Evolutionary conservation across 1,284 basidiomycete species (phyloP), one percentile per base, ranked within the genome.

Genomic region (Trichosporon ovoides): DNA sequence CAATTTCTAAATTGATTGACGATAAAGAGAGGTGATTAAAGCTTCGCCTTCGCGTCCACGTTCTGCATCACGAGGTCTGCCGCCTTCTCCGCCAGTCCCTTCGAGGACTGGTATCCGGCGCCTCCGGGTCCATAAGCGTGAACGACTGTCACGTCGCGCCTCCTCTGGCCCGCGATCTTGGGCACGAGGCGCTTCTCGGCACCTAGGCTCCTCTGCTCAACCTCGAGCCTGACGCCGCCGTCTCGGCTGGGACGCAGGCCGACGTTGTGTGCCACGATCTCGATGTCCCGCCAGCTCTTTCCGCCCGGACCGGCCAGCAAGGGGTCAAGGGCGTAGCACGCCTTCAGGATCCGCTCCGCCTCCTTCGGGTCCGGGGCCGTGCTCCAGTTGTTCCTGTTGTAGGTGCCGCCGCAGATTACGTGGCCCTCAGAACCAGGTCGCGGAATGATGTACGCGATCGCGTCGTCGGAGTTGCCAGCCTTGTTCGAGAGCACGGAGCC

Each of bases 231-330:
- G 7, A 87, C 77, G 0, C 88, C 88, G 22, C 84, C 85, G 43
- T 81, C 82, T 56, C 89, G 79, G 3, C 79, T 83, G 0, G 89
- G 89, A 12, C 89, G 79, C 37, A 90, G 75, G 0, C 88, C 89
- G 53, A 85, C 85, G 62, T 84, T 84, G 70, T 85, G 84, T 13
- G 75, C 73, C 24, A 85, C 70, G 20, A 87, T 78, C 58, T 81
- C 81, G 54, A 81, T 79, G 34, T 76, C 77, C 33, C 60, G 55
- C 75, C 75, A 77, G 22, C 61, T 62, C 57, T 57, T 60, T 24
- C 63, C 75, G 53, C 65, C 62, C 12, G 62, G 64, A 14, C 65
- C 72, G 54, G 74, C 71, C 22, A 80, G 66, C 12, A 55, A 62
- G 1, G 78, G 79, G 54, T 75, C 74, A 24, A 78, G 65, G 13